Evolutionary conservation across 108 stramenopile genomes (phyloP).

Genomic region (Pseudonitzschia multistriata): DNA sequence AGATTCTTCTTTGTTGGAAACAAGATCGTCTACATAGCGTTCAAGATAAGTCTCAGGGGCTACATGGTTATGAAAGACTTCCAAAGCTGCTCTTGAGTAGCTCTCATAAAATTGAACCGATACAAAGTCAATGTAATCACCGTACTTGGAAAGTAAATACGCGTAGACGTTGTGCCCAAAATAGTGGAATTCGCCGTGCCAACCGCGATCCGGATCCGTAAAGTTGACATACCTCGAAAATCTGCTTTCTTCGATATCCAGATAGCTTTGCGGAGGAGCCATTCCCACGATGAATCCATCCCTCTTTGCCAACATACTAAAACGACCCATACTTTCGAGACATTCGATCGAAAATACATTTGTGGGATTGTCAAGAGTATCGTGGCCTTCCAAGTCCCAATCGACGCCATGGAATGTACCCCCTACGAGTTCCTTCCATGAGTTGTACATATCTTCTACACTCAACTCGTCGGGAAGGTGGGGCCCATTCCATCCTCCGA

Average conservation of each 20-base stretch:
- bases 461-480: conserved; percentile 45
- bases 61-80: conserved; percentile 22
- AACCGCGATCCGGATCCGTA: conserved; percentile 32
- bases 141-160: conserved; percentile 67
- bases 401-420: conserved; percentile 76
- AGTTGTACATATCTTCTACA: conserved; percentile 46
- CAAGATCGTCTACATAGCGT: conserved; percentile 21
- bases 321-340: conserved; percentile 60
- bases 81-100: conserved; percentile 66
- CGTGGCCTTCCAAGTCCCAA: conserved; percentile 87
- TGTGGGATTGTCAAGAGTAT: conserved; percentile 45
- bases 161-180: conserved; percentile 78
- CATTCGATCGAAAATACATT: conserved; percentile 49
- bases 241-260: conserved; percentile 41
- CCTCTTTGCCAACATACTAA: conserved; percentile 44
- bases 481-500: conserved; percentile 85
- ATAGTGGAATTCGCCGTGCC: conserved; percentile 62
- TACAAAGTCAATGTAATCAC: conserved; percentile 71
- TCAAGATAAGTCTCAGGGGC: conserved; percentile 35
- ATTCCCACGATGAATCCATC: conserved; percentile 71
- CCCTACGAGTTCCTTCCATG: conserved; percentile 37
- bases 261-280: conserved; percentile 84
- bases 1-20: neutral
- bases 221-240: conserved; percentile 48
- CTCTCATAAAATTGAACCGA: conserved; percentile 86